These are phyloP conservation scores for Panaeolus cyanescens DNA, from an alignment of 768 basidiomycete genomes.

Conservation along the genomic window DNA sequence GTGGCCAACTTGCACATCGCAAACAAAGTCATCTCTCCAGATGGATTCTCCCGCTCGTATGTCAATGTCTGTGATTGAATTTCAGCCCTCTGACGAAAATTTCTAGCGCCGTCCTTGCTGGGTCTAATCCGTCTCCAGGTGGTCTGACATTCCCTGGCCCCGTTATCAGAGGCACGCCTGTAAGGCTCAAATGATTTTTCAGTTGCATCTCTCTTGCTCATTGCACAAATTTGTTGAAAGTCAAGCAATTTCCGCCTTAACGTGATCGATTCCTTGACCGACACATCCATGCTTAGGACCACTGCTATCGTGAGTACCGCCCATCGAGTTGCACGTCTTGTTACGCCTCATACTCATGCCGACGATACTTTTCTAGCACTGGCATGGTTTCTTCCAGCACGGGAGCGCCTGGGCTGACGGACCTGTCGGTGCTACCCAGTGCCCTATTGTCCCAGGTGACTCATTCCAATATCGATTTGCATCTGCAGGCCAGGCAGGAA, in stretches of 20 bases:
- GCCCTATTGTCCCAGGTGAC: conserved; percentile 38
- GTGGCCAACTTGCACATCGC: conserved; percentile 9
- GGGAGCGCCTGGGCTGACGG: conserved; percentile 40
- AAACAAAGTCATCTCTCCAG: conserved; percentile 13
- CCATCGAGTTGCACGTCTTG: too few species aligned
- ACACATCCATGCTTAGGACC: conserved; percentile 45
- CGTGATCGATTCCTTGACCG: conserved; percentile 45
- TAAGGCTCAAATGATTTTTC: conserved; percentile 18
- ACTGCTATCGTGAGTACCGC: conserved; percentile 48
- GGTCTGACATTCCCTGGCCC: conserved; percentile 28
- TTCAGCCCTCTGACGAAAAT: neutral
- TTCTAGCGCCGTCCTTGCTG: conserved; percentile 15
- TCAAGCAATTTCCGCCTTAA: conserved; percentile 46
- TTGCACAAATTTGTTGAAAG: conserved; percentile 7
- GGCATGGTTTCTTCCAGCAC: conserved; percentile 40
- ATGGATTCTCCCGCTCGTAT: conserved; percentile 18
- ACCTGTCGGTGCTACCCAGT: conserved; percentile 35
- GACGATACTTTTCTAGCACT: conserved; percentile 34
- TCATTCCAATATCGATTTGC: conserved; percentile 40
- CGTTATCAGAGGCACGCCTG: conserved; percentile 25
- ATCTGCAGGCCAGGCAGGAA: conserved; percentile 35
- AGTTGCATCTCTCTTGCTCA: neutral
- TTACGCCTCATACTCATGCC: neutral
- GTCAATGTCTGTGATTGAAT: neutral
- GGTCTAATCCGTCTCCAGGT: conserved; percentile 14